Percentiles rank a stretch among this genome's conserved stretches.
phyloP scores from a whole-genome alignment of 2,329 filamentous ascomycete genomes.

The Dryadomyces quercivorus region DNA sequence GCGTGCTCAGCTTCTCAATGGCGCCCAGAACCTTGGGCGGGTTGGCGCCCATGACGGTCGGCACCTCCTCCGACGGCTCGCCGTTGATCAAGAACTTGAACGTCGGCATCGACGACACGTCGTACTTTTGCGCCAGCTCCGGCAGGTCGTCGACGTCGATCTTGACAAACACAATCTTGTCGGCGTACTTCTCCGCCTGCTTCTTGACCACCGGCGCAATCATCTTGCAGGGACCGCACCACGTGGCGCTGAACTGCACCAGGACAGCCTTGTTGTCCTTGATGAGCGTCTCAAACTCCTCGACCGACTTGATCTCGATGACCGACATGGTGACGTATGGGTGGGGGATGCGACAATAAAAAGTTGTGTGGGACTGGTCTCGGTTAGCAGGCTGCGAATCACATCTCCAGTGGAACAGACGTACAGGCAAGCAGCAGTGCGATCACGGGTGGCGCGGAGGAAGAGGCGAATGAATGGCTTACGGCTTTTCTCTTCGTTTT shows the following conservation, averaged over 20 bases:
- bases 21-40: not conserved
- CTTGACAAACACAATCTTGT: slow-evolving; percentile 40
- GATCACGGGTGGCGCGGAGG: not conserved
- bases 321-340: slow-evolving; percentile 9
- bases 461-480: not conserved
- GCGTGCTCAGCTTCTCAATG: not conserved
- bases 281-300: slow-evolving; percentile 38
- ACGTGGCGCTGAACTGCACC: slow-evolving; percentile 46
- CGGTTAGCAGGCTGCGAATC: too few relatives aligned
- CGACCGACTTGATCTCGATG: slow-evolving; percentile 27
- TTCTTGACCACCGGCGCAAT: slow-evolving; percentile 42
- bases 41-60: slow-evolving; percentile 1
- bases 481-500: not conserved
- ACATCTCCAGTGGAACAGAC: too few relatives aligned
- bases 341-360: too few relatives aligned
- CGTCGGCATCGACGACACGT: slow-evolving; percentile 44
- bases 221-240: slow-evolving; percentile 49
- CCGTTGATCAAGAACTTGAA: slow-evolving; percentile 49
- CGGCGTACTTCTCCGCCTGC: slow-evolving; percentile 30
- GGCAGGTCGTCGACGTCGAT: slow-evolving; percentile 45
- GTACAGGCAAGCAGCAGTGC: too few relatives aligned
- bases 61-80: slow-evolving; percentile 21
- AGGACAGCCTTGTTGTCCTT: slow-evolving; percentile 35
- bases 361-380: too few relatives aligned
- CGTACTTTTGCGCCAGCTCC: slow-evolving; percentile 35